These are phyloP conservation scores for Rhizomucor pusillus DNA, from an alignment of 371 early-diverging fungal species.

Conservation along the genomic window DNA sequence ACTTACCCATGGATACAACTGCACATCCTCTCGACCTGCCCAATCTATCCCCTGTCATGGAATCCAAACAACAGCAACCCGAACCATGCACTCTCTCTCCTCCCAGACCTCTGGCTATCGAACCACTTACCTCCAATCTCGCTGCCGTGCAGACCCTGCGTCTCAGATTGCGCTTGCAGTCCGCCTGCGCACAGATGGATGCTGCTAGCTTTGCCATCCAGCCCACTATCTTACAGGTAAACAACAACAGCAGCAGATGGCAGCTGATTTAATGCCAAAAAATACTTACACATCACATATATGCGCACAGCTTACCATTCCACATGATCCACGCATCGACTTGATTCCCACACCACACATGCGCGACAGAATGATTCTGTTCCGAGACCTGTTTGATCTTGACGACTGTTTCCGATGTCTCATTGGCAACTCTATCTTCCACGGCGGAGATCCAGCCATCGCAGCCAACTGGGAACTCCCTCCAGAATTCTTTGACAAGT, in stretches of 20 bases:
- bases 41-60: neutral
- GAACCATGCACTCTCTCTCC: slow-evolving; percentile 1
- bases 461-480: slow-evolving; percentile 60
- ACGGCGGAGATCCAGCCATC: slow-evolving; percentile 56
- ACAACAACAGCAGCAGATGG: slow-evolving; percentile 1
- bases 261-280: no score
- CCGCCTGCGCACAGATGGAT: slow-evolving; percentile 32
- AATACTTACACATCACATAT: neutral
- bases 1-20: slow-evolving; percentile 16
- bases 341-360: slow-evolving; percentile 58
- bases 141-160: slow-evolving; percentile 45
- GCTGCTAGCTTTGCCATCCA: slow-evolving; percentile 34
- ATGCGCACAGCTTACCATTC: slow-evolving; percentile 38
- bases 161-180: slow-evolving; percentile 34
- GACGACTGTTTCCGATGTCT: slow-evolving; percentile 57
- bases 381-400: slow-evolving; percentile 54
- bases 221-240: slow-evolving; percentile 49
- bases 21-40: slow-evolving; percentile 20
- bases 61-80: neutral
- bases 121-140: slow-evolving; percentile 26
- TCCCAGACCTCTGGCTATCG: slow-evolving; percentile 3
- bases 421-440: slow-evolving; percentile 50
- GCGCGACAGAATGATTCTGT: slow-evolving; percentile 63
- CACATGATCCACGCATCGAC: slow-evolving; percentile 63
- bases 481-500: slow-evolving; percentile 53